phyloP scores from a whole-genome alignment of 225 moss, liverwort and hornwort species.

The Marchantia polymorpha region DNA sequence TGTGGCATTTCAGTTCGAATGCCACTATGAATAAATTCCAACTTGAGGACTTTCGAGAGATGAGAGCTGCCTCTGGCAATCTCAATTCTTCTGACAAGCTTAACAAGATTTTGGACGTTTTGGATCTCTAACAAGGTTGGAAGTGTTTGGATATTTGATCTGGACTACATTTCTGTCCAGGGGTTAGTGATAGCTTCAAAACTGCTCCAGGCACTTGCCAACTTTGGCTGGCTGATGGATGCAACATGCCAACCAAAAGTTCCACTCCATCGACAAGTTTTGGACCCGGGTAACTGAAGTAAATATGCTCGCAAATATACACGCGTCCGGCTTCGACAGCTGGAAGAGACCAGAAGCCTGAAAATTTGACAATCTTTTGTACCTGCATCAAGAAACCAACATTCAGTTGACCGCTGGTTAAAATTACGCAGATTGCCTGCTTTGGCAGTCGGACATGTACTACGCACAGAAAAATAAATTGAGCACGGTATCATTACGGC shows the following conservation, averaged over 20 bases:
- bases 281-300: conserved; percentile 58
- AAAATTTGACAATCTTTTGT: conserved; percentile 51
- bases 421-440: not conserved
- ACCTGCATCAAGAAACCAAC: conserved; percentile 33
- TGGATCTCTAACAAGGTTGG: conserved; percentile 29
- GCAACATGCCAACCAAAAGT: conserved; percentile 50
- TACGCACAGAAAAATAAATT: not conserved
- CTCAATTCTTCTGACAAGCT: conserved; percentile 2
- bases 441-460: not conserved
- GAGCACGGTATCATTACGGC: too few relatives aligned
- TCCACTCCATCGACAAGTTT: conserved; percentile 68
- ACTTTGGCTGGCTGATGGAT: conserved; percentile 36
- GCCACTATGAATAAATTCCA: conserved; percentile 19
- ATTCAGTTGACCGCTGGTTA: not conserved
- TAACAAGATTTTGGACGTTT: not conserved
- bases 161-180: conserved; percentile 52
- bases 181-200: conserved; percentile 50
- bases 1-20: not conserved
- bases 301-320: conserved; percentile 60
- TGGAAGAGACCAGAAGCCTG: conserved; percentile 62
- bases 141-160: conserved; percentile 55
- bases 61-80: not conserved
- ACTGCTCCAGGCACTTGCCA: conserved; percentile 28
- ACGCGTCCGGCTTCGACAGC: conserved; percentile 58
- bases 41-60: not conserved